Percentiles rank a stretch among this genome's conserved stretches.
phyloP scores from a whole-genome alignment of 2,329 filamentous ascomycete genomes.

The Venturia oleaginea region DNA sequence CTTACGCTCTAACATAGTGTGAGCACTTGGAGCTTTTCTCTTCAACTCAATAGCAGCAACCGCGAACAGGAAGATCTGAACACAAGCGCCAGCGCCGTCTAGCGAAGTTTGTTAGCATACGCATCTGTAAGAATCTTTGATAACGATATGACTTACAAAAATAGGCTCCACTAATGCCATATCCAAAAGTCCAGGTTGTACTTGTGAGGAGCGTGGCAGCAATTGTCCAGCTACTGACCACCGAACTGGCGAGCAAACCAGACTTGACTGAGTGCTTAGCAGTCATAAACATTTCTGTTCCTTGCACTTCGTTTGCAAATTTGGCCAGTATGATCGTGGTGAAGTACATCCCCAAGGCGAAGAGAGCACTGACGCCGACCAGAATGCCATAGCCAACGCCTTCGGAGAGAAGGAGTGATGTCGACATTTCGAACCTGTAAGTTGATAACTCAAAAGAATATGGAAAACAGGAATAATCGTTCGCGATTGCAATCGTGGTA shows the following conservation, averaged over 20 bases:
- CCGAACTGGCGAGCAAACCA: conserved; percentile 37
- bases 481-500: not conserved
- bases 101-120: not conserved
- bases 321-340: conserved; percentile 1
- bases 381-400: conserved; percentile 12
- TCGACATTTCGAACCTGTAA: not conserved
- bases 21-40: conserved; percentile 30
- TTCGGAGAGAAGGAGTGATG: not conserved
- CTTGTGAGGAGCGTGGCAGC: conserved; percentile 33
- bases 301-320: conserved; percentile 19
- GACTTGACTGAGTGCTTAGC: conserved; percentile 36
- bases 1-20: conserved; percentile 32
- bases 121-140: too few species aligned
- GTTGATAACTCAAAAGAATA: not conserved
- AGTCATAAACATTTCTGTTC: conserved; percentile 41
- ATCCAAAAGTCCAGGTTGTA: conserved; percentile 33
- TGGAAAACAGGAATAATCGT: too few species aligned
- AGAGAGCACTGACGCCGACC: conserved; percentile 8
- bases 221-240: conserved; percentile 43
- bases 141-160: not conserved
- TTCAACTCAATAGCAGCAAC: conserved; percentile 37
- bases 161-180: conserved; percentile 29
- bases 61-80: conserved; percentile 34
- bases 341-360: conserved; percentile 11
- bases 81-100: not conserved